Evolutionary conservation across 805 yeast species (phyloP), one percentile per base, ranked within the genome.

Genomic region (Metschnikowia hibisci): DNA sequence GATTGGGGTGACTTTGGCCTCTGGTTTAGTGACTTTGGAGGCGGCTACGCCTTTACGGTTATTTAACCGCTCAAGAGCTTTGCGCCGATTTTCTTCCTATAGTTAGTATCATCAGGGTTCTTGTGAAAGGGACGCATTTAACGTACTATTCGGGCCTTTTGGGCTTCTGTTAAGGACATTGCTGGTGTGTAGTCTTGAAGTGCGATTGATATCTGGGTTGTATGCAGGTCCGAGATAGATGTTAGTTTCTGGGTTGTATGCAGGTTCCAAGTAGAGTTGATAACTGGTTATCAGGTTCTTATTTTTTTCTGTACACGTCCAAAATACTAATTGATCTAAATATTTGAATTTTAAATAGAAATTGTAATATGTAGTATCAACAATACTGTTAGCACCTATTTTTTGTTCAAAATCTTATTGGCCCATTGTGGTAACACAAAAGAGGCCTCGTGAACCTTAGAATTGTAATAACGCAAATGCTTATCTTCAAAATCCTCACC

Each of bases 391-490:
- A 6, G 4, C 22, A 4, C 6, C 22, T 20, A 34, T 36, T 56
- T 41, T 45, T 47, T 54, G 66, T 70, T 69, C 58, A 71, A 69
- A 32, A 48, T 56, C 61, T 66, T 59, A 55, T 79, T 73, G 47
- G 96, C 98, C 82, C 91, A 91, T 52, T 81, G 89, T 55, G 98
- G 99, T 63, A 93, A 76, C 46, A 89, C 86, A 58, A 89, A 91
- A 14, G 96, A 78, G 37, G 97, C 95, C 61, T 73, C 77, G 68
- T 91, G 99, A 53, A 93, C 83, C 56, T 76, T 77, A 59, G 79
- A 77, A 67, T 82, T 88, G 76, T 91, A 91, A 74, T 93, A 91
- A 58, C 77, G 78, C 80, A 80, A 81, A 57, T 84, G 62, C 63
- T 80, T 70, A 20, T 61, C 66, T 61, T 86, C 95, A 50, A 78